Evolutionary conservation across 148 eudicot species (phyloP).

Genomic region (Fagopyrum esculentum): DNA sequence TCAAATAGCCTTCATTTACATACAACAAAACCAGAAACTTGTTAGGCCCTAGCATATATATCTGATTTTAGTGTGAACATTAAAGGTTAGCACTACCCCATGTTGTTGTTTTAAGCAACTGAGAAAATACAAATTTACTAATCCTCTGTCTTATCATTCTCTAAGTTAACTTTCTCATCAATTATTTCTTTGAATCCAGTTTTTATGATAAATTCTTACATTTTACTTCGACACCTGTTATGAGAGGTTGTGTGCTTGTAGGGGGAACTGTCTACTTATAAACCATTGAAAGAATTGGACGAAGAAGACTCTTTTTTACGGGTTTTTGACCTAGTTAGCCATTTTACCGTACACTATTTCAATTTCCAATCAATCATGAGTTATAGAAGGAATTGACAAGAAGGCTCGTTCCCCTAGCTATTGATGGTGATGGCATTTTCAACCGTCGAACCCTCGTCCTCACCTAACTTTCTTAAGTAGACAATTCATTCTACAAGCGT

Average conservation of each 20-base stretch:
- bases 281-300: too few species aligned
- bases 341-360: background rate
- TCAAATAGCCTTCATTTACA: constrained; percentile 17
- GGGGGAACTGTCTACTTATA: background rate
- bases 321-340: too few species aligned
- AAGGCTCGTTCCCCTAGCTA: too few species aligned
- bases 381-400: background rate
- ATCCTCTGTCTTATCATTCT: background rate
- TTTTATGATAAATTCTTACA: background rate
- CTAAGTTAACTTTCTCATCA: background rate
- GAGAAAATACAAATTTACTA: background rate
- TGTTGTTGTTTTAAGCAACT: background rate
- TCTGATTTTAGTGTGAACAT: background rate
- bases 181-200: background rate
- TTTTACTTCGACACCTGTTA: background rate
- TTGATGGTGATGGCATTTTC: too few species aligned
- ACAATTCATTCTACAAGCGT: too few species aligned
- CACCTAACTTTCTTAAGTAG: too few species aligned
- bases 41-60: background rate
- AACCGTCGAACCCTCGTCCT: too few species aligned
- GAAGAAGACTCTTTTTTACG: too few species aligned
- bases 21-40: background rate
- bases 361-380: background rate
- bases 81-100: background rate
- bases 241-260: background rate